Conservation (phyloP, 2,329 filamentous ascomycete species). For the Penicillium psychrosexuale region DNA sequence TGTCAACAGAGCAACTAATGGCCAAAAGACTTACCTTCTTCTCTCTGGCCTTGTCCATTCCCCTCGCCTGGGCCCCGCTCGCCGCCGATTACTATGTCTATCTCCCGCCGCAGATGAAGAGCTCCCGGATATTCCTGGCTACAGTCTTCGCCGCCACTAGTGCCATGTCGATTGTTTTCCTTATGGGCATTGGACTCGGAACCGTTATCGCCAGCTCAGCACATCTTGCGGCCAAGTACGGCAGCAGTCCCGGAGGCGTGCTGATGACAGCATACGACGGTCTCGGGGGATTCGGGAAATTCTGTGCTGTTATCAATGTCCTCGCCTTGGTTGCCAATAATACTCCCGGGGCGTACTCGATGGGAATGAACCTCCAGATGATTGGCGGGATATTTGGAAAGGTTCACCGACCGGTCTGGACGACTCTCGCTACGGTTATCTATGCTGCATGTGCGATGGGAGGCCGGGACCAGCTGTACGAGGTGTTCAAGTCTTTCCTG, state of each 20-base stretch:
- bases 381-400: slow-evolving; percentile 38
- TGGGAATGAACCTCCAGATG: slow-evolving; percentile 46
- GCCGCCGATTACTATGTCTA: slow-evolving; percentile 47
- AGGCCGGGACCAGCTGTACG: slow-evolving; percentile 44
- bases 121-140: slow-evolving; percentile 37
- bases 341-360: slow-evolving; percentile 45
- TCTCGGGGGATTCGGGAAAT: slow-evolving; percentile 43
- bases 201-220: slow-evolving; percentile 37
- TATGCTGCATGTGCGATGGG: slow-evolving; percentile 46
- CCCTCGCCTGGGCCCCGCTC: slow-evolving; percentile 36
- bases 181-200: slow-evolving; percentile 44
- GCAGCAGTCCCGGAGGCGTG: slow-evolving; percentile 35
- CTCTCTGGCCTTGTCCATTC: slow-evolving; percentile 36
- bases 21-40: slow-evolving; percentile 40
- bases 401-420: slow-evolving; percentile 45
- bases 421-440: slow-evolving; percentile 40
- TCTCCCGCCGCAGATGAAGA: slow-evolving; percentile 38
- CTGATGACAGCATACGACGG: slow-evolving; percentile 39
- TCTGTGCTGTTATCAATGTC: slow-evolving; percentile 45
- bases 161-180: slow-evolving; percentile 34
- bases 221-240: slow-evolving; percentile 17
- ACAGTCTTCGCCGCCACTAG: slow-evolving; percentile 38
- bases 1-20: slow-evolving; percentile 27
- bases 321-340: slow-evolving; percentile 46
- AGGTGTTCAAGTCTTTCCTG: slow-evolving; percentile 46